Conservation (phyloP, 2,329 filamentous ascomycete genomes). For the Claviceps quebecensis region DNA sequence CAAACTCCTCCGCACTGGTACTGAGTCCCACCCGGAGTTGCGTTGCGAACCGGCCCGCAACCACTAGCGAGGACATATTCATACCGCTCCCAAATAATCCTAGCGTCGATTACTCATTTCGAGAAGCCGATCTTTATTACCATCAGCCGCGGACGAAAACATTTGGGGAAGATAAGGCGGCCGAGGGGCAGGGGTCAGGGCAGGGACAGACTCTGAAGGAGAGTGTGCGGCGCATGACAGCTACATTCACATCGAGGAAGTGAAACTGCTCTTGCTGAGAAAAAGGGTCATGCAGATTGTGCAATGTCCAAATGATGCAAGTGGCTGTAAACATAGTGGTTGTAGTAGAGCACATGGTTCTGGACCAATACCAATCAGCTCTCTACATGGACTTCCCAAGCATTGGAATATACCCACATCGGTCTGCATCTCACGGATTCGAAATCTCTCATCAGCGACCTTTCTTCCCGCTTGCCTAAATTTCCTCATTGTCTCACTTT, state of each 20-base stretch:
- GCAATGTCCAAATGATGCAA: not conserved
- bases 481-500: too few relatives aligned
- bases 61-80: not conserved
- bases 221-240: not conserved
- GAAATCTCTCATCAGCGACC: too few relatives aligned
- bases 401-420: too few relatives aligned
- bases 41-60: not conserved
- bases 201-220: not conserved
- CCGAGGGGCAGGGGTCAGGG: not conserved
- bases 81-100: slow-evolving; percentile 5
- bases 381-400: too few relatives aligned
- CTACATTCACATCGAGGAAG: not conserved
- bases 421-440: too few relatives aligned
- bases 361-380: too few relatives aligned
- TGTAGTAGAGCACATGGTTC: too few relatives aligned
- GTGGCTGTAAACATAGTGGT: too few relatives aligned
- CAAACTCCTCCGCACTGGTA: not conserved
- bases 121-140: slow-evolving; percentile 23
- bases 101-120: slow-evolving; percentile 21
- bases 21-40: not conserved
- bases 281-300: not conserved
- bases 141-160: not conserved
- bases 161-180: not conserved
- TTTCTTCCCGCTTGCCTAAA: too few relatives aligned
- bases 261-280: not conserved